phyloP scores from a whole-genome alignment of 768 basidiomycete genomes.

The Clavaria fumosa region DNA sequence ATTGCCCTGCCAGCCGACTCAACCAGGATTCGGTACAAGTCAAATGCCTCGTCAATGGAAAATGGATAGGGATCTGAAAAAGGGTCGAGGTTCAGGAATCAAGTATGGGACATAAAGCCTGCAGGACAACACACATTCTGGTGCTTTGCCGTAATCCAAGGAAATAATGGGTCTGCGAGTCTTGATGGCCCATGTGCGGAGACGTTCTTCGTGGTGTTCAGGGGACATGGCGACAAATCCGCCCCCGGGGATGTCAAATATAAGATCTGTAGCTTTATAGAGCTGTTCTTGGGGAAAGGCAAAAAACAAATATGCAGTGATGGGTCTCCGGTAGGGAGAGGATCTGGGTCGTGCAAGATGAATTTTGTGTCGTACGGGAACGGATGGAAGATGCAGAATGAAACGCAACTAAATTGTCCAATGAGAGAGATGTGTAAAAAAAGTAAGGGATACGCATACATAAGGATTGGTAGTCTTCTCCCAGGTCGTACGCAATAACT shows the following conservation, averaged over 20 bases:
- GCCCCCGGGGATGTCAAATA: constrained; percentile 89
- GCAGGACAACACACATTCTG: constrained; percentile 54
- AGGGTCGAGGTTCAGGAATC: neutral
- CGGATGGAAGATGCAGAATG: constrained; percentile 39
- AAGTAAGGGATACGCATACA: constrained; percentile 27
- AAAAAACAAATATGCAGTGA: constrained; percentile 76
- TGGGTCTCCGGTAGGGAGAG: constrained; percentile 68
- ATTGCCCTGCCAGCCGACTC: constrained; percentile 68
- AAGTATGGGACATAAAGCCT: neutral
- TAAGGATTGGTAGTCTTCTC: constrained; percentile 93
- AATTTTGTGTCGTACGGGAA: constrained; percentile 59
- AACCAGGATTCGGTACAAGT: constrained; percentile 68
- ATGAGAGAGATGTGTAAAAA: constrained; percentile 1
- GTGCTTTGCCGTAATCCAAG: constrained; percentile 92
- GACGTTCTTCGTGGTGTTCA: constrained; percentile 89
- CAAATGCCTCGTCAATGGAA: constrained; percentile 90
- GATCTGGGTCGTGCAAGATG: constrained; percentile 66
- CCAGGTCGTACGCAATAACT: constrained; percentile 94
- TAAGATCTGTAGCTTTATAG: constrained; percentile 55
- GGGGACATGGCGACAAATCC: constrained; percentile 96
- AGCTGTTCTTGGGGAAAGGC: constrained; percentile 50
- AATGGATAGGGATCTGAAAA: constrained; percentile 86
- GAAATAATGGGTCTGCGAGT: constrained; percentile 71
- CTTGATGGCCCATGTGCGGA: constrained; percentile 69
- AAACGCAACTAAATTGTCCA: constrained; percentile 42